A percentile compares a stretch with the other conserved stretches of the same genome.
Evolutionary conservation across 1,139 yeast species (phyloP).

Genomic region (Yamadazyma diospyri): DNA sequence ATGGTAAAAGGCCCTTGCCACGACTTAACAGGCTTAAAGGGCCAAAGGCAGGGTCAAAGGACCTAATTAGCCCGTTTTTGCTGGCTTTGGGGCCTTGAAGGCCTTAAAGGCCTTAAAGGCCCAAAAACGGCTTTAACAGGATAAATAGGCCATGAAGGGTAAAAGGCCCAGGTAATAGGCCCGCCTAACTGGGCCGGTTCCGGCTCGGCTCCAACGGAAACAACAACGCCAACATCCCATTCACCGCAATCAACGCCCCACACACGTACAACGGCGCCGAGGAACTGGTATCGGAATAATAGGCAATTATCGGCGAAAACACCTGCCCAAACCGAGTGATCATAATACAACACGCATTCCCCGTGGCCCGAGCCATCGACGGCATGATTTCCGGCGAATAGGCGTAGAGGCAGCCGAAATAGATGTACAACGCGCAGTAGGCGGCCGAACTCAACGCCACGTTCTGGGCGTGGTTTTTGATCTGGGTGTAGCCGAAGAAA

Average conservation of each 20-base stretch:
- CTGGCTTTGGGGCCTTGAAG: too few species aligned
- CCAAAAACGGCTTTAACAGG: too few species aligned
- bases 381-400: constrained; percentile 37
- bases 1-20: too few species aligned
- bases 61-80: too few species aligned
- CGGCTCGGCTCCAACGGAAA: constrained; percentile 35
- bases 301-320: constrained; percentile 30
- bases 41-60: too few species aligned
- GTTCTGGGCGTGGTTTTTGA: constrained; percentile 24
- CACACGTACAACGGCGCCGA: constrained; percentile 33
- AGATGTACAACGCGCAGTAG: constrained; percentile 28
- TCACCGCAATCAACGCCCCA: constrained; percentile 29
- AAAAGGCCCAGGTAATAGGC: too few species aligned
- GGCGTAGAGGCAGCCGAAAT: constrained; percentile 31
- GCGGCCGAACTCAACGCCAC: constrained; percentile 29
- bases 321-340: constrained; percentile 27
- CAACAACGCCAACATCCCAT: constrained; percentile 27
- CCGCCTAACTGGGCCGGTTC: constrained; percentile 20
- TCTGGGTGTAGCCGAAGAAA: constrained; percentile 33
- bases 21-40: too few species aligned
- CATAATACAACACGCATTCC: constrained; percentile 29
- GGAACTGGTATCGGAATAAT: constrained; percentile 24
- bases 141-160: too few species aligned
- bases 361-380: constrained; percentile 33
- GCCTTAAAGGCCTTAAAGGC: too few species aligned